These are phyloP conservation scores for Zangia roseola DNA, from an alignment of 768 basidiomycete genomes.

Conservation along the genomic window DNA sequence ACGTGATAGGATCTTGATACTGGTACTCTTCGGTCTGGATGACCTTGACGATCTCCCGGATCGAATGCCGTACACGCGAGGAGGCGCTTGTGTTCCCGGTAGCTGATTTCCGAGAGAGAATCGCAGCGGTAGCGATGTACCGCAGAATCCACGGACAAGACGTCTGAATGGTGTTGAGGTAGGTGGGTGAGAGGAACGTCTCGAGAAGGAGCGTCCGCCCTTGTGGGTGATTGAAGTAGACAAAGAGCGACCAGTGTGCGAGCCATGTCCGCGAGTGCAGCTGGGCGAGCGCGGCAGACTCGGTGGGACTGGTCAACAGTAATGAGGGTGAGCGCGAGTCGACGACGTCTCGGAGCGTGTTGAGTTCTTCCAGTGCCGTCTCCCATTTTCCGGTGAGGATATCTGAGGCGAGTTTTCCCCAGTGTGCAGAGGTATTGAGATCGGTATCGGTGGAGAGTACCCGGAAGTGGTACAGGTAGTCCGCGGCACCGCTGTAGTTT, in stretches of 20 bases:
- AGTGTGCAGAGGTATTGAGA: slow-evolving; percentile 94
- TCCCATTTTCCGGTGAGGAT: slow-evolving; percentile 96
- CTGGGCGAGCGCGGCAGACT: slow-evolving; percentile 77
- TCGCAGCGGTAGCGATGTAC: slow-evolving; percentile 90
- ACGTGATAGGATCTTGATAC: slow-evolving; percentile 90
- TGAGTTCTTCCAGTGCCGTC: slow-evolving; percentile 91
- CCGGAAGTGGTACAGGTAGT: slow-evolving; percentile 98
- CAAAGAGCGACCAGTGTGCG: slow-evolving; percentile 96
- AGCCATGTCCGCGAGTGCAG: slow-evolving; percentile 96
- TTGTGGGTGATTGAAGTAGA: slow-evolving; percentile 95
- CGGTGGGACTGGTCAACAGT: slow-evolving; percentile 42
- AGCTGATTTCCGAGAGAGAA: slow-evolving; percentile 82
- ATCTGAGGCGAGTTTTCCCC: slow-evolving; percentile 98
- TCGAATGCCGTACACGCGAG: slow-evolving; percentile 80
- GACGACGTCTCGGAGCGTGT: slow-evolving; percentile 89
- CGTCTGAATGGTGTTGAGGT: slow-evolving; percentile 98
- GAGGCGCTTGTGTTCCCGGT: slow-evolving; percentile 48
- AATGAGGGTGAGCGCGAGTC: slow-evolving; percentile 70
- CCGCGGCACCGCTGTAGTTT: slow-evolving; percentile 93
- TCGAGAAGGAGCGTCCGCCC: slow-evolving; percentile 92
- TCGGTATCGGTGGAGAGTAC: slow-evolving; percentile 92
- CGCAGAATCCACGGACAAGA: slow-evolving; percentile 92
- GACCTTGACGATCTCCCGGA: slow-evolving; percentile 89
- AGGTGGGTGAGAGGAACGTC: slow-evolving; percentile 93
- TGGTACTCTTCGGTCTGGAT: slow-evolving; percentile 96